phyloP scores from a whole-genome alignment of 1,139 yeast species.

The Taiozyma sp. region DNA sequence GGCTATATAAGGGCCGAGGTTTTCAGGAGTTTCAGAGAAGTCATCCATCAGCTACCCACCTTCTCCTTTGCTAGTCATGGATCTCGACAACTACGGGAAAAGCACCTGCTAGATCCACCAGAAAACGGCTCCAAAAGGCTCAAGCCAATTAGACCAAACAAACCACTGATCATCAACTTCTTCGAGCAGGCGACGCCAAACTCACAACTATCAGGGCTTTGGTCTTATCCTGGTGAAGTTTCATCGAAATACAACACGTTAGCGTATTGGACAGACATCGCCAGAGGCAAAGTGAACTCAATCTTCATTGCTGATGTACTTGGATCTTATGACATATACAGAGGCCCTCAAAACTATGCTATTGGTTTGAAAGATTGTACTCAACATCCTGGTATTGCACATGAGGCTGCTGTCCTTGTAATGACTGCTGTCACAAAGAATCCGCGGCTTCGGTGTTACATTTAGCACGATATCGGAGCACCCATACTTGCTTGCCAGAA shows the following conservation, averaged over 20 bases:
- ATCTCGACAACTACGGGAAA: neutral
- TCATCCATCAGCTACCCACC: neutral
- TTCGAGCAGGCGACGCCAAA: slow-evolving; percentile 37
- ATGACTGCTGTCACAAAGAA: slow-evolving; percentile 38
- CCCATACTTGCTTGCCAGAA: slow-evolving; percentile 37
- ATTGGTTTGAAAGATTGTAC: slow-evolving; percentile 36
- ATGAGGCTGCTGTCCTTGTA: slow-evolving; percentile 34
- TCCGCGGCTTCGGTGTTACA: slow-evolving; percentile 35
- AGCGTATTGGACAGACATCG: slow-evolving; percentile 39
- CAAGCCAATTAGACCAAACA: slow-evolving; percentile 1
- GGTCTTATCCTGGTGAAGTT: slow-evolving; percentile 37
- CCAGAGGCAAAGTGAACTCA: slow-evolving; percentile 39
- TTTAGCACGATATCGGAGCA: slow-evolving; percentile 38
- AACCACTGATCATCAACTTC: slow-evolving; percentile 33
- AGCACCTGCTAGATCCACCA: neutral
- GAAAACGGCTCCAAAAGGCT: neutral
- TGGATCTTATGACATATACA: slow-evolving; percentile 39
- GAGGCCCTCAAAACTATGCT: slow-evolving; percentile 33
- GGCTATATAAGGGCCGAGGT: neutral
- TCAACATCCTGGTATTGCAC: slow-evolving; percentile 37
- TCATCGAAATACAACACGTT: slow-evolving; percentile 31
- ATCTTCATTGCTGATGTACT: slow-evolving; percentile 42
- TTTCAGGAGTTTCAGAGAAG: neutral
- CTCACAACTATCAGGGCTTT: slow-evolving; percentile 32
- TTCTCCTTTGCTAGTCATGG: neutral